Conservation (phyloP, 164 flowering plant genomes). For the Saururus chinensis region DNA sequence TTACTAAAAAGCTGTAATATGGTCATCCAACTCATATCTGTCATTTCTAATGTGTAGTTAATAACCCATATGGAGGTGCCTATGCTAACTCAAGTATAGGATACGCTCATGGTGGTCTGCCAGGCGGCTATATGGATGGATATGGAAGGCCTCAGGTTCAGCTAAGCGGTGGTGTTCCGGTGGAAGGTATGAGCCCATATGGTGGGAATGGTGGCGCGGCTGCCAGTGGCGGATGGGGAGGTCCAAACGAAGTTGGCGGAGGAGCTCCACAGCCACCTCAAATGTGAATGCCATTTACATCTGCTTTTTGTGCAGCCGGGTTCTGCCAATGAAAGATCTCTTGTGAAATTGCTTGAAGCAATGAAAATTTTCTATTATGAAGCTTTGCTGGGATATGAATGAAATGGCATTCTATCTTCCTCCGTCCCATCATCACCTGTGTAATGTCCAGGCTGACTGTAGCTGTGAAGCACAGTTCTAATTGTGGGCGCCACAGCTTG, state of each 20-base stretch:
- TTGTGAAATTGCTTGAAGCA: neutral
- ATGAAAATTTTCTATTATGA: neutral
- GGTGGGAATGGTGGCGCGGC: neutral
- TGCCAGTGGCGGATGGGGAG: neutral
- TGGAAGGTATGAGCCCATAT: slow-evolving; percentile 1
- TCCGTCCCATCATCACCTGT: too few relatives aligned
- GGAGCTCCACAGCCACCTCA: neutral
- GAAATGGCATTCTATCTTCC: too few relatives aligned
- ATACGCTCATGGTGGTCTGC: neutral
- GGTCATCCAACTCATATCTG: neutral
- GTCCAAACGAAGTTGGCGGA: neutral
- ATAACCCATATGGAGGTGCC: neutral
- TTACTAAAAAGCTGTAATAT: too few relatives aligned
- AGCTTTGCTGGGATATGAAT: neutral
- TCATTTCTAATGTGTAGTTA: too few relatives aligned
- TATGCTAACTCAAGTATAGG: neutral
- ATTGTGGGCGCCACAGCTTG: too few relatives aligned
- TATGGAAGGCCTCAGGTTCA: slow-evolving; percentile 3
- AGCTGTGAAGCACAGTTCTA: too few relatives aligned
- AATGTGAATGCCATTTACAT: too few relatives aligned
- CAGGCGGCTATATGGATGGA: neutral
- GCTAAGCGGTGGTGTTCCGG: neutral
- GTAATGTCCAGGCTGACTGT: too few relatives aligned
- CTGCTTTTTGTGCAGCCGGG: neutral
- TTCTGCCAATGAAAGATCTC: neutral